These are phyloP conservation scores for Claviceps lovelessii DNA, from an alignment of 2,329 filamentous ascomycete genomes.

Conservation along the genomic window DNA sequence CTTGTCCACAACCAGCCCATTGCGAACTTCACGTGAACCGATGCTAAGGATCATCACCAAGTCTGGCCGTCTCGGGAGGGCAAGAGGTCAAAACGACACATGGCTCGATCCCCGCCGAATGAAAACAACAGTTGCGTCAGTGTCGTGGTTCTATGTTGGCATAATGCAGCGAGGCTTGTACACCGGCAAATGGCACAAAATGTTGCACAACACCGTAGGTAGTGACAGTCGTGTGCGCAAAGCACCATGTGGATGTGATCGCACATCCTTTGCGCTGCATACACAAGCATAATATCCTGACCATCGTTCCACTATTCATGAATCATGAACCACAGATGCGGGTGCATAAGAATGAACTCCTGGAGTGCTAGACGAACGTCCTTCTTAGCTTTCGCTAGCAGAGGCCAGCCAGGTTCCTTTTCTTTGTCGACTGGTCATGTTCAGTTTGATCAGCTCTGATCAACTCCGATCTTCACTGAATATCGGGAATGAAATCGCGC, in stretches of 20 bases:
- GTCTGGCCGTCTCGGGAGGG: background rate
- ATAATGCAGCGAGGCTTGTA: background rate
- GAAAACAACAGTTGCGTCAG: background rate
- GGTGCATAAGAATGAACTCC: background rate
- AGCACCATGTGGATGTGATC: slow-evolving; percentile 1
- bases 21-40: background rate
- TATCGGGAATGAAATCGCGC: no score
- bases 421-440: background rate
- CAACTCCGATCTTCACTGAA: background rate
- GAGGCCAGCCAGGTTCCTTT: background rate
- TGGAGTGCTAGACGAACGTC: background rate
- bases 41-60: background rate
- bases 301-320: slow-evolving; percentile 2
- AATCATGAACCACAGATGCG: background rate
- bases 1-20: background rate
- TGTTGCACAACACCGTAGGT: background rate
- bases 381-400: no score
- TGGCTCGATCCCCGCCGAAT: background rate
- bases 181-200: background rate
- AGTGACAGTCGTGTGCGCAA: background rate
- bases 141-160: background rate
- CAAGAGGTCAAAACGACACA: background rate
- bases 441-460: no score
- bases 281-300: background rate
- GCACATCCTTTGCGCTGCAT: slow-evolving; percentile 2